Percentiles rank a stretch among this genome's conserved stretches.
phyloP scores from a whole-genome alignment of 805 yeast species.

The Lipomyces chichibuensis region DNA sequence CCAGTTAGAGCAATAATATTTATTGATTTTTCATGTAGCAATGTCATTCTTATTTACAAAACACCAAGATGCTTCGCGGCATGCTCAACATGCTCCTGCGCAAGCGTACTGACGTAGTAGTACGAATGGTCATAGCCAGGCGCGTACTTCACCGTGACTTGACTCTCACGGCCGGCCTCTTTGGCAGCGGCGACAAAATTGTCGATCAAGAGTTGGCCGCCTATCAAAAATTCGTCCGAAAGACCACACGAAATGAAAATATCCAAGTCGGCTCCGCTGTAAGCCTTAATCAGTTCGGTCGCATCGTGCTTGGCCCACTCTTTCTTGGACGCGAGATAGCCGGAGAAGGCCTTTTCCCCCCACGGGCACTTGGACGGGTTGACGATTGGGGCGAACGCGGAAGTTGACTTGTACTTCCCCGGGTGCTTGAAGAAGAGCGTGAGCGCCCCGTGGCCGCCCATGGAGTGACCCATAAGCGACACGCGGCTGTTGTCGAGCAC shows the following conservation, averaged over 20 bases:
- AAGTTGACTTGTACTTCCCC: constrained; percentile 71
- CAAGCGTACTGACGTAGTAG: constrained; percentile 79
- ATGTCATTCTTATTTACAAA: constrained; percentile 9
- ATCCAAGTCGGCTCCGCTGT: constrained; percentile 56
- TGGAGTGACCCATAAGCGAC: constrained; percentile 93
- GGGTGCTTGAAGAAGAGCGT: constrained; percentile 69
- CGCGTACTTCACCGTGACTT: constrained; percentile 62
- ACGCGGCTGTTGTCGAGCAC: constrained; percentile 60
- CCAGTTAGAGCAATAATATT: not conserved
- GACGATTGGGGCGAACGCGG: constrained; percentile 88
- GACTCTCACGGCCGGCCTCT: constrained; percentile 60
- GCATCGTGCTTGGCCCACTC: constrained; percentile 85
- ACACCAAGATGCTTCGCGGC: constrained; percentile 66
- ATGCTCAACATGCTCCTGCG: constrained; percentile 79
- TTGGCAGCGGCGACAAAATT: constrained; percentile 64
- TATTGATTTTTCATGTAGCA: not conserved
- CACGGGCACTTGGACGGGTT: constrained; percentile 79
- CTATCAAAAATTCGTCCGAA: constrained; percentile 69
- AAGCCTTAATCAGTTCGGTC: constrained; percentile 64
- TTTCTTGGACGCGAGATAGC: constrained; percentile 67
- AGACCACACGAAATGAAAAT: constrained; percentile 85
- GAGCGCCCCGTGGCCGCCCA: constrained; percentile 97
- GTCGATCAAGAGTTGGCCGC: constrained; percentile 73
- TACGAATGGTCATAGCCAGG: constrained; percentile 92
- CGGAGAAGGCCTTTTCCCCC: constrained; percentile 84